Percentiles rank a stretch among this genome's conserved stretches.
Evolutionary conservation across 179 eudicot genomes (phyloP).

Genomic region (Drosera spatulata): DNA sequence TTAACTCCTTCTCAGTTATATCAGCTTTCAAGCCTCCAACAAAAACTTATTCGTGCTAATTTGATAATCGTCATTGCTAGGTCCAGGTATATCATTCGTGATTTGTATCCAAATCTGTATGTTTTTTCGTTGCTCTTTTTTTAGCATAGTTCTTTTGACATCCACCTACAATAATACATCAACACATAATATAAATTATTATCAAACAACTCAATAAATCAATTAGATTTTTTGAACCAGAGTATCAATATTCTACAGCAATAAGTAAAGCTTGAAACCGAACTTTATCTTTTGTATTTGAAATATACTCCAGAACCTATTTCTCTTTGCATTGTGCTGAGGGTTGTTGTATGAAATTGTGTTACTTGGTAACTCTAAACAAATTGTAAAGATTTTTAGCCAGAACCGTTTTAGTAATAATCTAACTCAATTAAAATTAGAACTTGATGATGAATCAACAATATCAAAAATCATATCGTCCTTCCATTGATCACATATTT

Average conservation of each 20-base stretch:
- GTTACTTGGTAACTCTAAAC: too few relatives aligned
- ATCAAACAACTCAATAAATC: not conserved
- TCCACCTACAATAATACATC: conserved; percentile 73
- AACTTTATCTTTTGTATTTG: too few relatives aligned
- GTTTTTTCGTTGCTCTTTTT: conserved; percentile 36
- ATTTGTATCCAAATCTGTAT: conserved; percentile 9
- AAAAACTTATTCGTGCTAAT: conserved; percentile 68
- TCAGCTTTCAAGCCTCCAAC: conserved; percentile 83
- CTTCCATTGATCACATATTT: conserved; percentile 49
- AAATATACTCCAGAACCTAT: too few relatives aligned
- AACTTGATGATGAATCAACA: not conserved
- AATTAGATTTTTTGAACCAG: not conserved
- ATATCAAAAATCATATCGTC: conserved; percentile 28
- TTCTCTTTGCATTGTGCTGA: too few relatives aligned
- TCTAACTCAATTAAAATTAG: too few relatives aligned
- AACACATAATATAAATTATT: not conserved
- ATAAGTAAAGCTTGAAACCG: too few relatives aligned
- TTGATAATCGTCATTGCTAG: conserved; percentile 9
- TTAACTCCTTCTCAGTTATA: conserved; percentile 70
- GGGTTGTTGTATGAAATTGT: too few relatives aligned
- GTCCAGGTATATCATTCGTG: too few relatives aligned
- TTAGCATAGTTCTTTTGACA: conserved; percentile 74
- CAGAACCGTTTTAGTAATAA: too few relatives aligned
- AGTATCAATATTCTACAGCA: not conserved
- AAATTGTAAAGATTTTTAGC: not conserved